Evolutionary conservation across 2,329 filamentous ascomycete genomes (phyloP).

Genomic region (Alternaria ethzedia): DNA sequence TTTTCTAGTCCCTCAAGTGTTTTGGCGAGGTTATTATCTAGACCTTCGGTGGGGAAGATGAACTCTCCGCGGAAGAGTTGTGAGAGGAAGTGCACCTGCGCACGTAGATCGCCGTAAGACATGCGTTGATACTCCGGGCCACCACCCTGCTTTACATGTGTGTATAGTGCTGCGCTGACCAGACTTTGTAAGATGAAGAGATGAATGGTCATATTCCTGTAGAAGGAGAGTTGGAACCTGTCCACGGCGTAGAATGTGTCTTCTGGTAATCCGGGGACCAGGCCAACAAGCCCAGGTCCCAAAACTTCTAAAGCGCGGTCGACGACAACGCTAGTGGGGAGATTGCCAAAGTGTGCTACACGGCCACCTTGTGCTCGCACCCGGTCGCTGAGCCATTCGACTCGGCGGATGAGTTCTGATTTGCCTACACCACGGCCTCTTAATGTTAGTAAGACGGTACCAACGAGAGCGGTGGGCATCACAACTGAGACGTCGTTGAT

Average conservation of each 20-base stretch:
- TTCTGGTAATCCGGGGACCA: constrained; percentile 79
- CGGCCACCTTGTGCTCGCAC: constrained; percentile 86
- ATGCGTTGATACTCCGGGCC: constrained; percentile 82
- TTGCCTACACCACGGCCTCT: constrained; percentile 91
- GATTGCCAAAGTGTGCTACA: constrained; percentile 89
- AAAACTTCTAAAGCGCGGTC: constrained; percentile 90
- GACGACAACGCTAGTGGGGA: constrained; percentile 80
- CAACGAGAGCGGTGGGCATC: constrained; percentile 96
- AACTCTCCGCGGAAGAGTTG: constrained; percentile 94
- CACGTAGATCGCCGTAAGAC: constrained; percentile 71
- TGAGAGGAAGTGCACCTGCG: constrained; percentile 87
- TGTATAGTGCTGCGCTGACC: constrained; percentile 90
- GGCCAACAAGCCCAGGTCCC: constrained; percentile 84
- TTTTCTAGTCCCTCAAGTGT: constrained; percentile 78
- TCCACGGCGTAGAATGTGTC: constrained; percentile 95
- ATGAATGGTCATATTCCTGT: constrained; percentile 99
- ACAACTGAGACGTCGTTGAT: constrained; percentile 97
- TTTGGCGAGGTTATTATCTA: constrained; percentile 79
- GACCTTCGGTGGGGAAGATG: constrained; percentile 88
- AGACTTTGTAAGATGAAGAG: constrained; percentile 93
- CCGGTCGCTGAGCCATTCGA: constrained; percentile 86
- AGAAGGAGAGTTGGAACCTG: constrained; percentile 93
- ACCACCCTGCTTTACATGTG: constrained; percentile 87
- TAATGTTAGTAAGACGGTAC: constrained; percentile 88
- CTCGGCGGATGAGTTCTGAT: constrained; percentile 79